Base-by-base conservation (phyloP, 2,329 filamentous ascomycete species). In the Fusarium pseudoanthophilum region DNA sequence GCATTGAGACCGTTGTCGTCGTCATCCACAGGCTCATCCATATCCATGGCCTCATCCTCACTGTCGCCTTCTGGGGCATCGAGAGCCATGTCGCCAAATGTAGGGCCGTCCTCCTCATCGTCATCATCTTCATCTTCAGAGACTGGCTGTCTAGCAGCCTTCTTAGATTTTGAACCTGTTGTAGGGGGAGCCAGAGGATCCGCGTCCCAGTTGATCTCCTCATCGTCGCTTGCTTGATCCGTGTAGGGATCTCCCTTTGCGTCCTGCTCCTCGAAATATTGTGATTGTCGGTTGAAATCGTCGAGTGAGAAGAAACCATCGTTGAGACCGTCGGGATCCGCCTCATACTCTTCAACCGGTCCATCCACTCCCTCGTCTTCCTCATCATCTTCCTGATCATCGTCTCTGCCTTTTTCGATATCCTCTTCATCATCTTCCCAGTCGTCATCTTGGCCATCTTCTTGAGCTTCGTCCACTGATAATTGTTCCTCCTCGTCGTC, bases 251-350 rank as follows among this genome's bases (percentile, higher is more conserved):
- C 93, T 34, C 92, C 94, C 72, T 89, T 88, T 34, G 89, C 89
- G 80, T 98, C 95, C 81, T 95, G 92, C 73, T 93, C 91, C 82
- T 99, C 96, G 55, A 98, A 91, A 79, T 92, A 92, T 78, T 97
- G 94, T 4, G 95, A 94, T 80, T 97, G 93, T 80, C 92, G 94
- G 86, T 99, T 99, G 88, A 99, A 99, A 67, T 97, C 91, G 78
- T 98, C 95, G 77, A 99, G 95, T 21, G 94, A 97, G 84, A 99
- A 99, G 85, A 99, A 99, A 10, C 95, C 95, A 79, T 99, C 96
- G 78, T 99, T 98, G 37, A 99, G 89, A 11, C 95, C 94, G 79
- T 96, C 88, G 8, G 91, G 91, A 78, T 98, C 87, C 7, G 86
- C 84, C 16, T 83, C 83, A 2, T 84, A 85, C 5, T 87, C 86